Evolutionary conservation across 2,329 filamentous ascomycete genomes (phyloP), one percentile per base, ranked within the genome.

Genomic region (Alternaria triticimaculans): DNA sequence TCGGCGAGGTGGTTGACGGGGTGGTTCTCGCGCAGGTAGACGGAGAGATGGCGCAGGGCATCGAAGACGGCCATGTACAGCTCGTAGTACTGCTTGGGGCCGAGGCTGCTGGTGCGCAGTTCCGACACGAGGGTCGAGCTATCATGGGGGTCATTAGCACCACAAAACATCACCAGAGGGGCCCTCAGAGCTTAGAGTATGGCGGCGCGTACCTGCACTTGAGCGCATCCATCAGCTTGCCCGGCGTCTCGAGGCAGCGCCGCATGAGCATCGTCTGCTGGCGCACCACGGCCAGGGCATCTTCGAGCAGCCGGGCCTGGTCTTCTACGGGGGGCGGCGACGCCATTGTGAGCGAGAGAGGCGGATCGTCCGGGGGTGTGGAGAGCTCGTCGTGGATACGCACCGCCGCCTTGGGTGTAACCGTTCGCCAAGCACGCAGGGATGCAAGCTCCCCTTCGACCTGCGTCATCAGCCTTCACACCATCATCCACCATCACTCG

Each of bases 11-110:
- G 96, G 81, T 99, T 98, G 71, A 96, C 92, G 5, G 96, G 96
- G 82, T 99, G 96, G 77, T 94, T 97, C 80, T 99, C 96, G 82
- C 94, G 94, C 48, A 99, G 90, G 82, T 97, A 97, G 68, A 97
- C 93, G 58, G 96, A 96, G 57, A 99, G 90, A 82, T 98, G 95
- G 80, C 96, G 94, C 79, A 99, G 84, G 68, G 96, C 95, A 85
- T 99, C 96, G 82, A 99, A 99, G 67, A 99, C 94, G 70, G 96
- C 89, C 96, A 99, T 99, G 84, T 99, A 99, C 62, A 99, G 88
- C 85, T 99, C 96, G 82, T 99, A 99, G 85, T 99, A 99, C 82
- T 99, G 96, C 82, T 99, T 99, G 33, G 96, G 96, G n/a, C 96
- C 94, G 55, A 99, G 88, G 75, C 93, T 97, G 80, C 94, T 97